Percentiles rank a stretch among this genome's conserved stretches.
Evolutionary conservation across 495 filamentous ascomycete species (phyloP).

Genomic region (Aspergillus kassunensis): DNA sequence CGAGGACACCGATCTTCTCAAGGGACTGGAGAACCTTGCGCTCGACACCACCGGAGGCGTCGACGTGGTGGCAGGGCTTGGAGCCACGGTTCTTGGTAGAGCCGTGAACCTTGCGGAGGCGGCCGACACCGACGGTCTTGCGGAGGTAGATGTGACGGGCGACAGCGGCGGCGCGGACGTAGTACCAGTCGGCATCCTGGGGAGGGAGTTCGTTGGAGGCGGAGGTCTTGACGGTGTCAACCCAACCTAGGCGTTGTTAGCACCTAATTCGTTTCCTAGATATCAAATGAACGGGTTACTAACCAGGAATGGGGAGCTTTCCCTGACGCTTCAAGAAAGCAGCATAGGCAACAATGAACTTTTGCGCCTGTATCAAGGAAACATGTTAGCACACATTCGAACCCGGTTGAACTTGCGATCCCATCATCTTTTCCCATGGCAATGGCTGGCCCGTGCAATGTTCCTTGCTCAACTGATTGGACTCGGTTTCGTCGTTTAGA

Average conservation of each 20-base stretch:
- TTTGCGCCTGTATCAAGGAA: slow-evolving; percentile 64
- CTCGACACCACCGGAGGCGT: slow-evolving; percentile 91
- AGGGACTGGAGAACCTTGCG: slow-evolving; percentile 93
- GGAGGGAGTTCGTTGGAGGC: slow-evolving; percentile 94
- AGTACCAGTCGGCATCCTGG: slow-evolving; percentile 96
- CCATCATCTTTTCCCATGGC: too few relatives aligned
- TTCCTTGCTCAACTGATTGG: too few relatives aligned
- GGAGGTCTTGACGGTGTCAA: slow-evolving; percentile 98
- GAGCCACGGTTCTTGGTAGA: slow-evolving; percentile 94
- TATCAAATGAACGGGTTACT: slow-evolving; percentile 15
- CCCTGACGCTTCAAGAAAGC: slow-evolving; percentile 98
- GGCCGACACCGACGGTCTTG: slow-evolving; percentile 97
- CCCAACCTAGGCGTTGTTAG: slow-evolving; percentile 67
- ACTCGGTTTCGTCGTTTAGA: too few relatives aligned
- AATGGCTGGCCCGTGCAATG: too few relatives aligned
- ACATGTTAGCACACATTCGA: slow-evolving; percentile 16
- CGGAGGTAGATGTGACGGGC: slow-evolving; percentile 98
- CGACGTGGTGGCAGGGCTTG: slow-evolving; percentile 89
- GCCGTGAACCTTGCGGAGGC: slow-evolving; percentile 89
- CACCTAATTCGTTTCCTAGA: not conserved
- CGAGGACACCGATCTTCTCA: slow-evolving; percentile 97
- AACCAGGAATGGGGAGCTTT: slow-evolving; percentile 94
- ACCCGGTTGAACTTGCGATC: not conserved
- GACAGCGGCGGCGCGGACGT: slow-evolving; percentile 92
- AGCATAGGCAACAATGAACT: slow-evolving; percentile 93